phyloP scores from a whole-genome alignment of 371 early-diverging fungal species.

The Mortierella sp. region DNA sequence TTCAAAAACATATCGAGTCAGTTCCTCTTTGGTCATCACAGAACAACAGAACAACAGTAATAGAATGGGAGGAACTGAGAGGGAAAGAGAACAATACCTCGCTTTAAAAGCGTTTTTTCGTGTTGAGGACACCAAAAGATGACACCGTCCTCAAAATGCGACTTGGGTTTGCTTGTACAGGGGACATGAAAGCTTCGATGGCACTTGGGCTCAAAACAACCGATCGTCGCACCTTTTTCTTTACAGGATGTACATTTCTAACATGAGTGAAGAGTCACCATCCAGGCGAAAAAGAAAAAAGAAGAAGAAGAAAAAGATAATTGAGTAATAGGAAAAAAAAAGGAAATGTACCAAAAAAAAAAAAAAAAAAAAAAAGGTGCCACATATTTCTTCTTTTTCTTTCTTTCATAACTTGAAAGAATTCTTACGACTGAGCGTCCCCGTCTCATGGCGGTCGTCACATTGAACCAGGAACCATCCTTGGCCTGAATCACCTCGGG shows the following conservation, averaged over 20 bases:
- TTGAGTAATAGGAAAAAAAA: not conserved
- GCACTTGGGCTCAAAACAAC: conserved; percentile 90
- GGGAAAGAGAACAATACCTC: conserved; percentile 45
- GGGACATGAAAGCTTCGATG: conserved; percentile 84
- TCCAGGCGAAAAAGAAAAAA: not conserved
- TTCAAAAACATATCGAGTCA: not conserved
- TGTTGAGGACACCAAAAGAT: conserved; percentile 91
- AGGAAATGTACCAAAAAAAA: not conserved
- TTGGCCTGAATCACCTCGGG: conserved; percentile 84
- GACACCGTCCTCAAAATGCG: conserved; percentile 79
- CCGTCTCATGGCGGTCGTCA: conserved; percentile 78
- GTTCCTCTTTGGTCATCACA: not conserved
- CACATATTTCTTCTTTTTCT: not conserved
- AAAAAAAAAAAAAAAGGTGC: too few relatives aligned
- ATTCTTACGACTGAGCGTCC: conserved; percentile 75
- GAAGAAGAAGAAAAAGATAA: not conserved
- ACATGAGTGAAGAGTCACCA: not conserved
- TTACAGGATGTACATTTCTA: conserved; percentile 80
- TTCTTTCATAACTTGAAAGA: not conserved
- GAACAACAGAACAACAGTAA: not conserved
- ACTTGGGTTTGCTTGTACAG: conserved; percentile 80
- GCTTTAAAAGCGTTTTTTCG: conserved; percentile 64
- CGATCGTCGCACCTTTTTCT: conserved; percentile 89
- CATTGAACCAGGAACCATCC: conserved; percentile 87
- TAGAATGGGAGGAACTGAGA: not conserved